Conservation (phyloP, 768 basidiomycete species). For the Termitomyces sp. region DNA sequence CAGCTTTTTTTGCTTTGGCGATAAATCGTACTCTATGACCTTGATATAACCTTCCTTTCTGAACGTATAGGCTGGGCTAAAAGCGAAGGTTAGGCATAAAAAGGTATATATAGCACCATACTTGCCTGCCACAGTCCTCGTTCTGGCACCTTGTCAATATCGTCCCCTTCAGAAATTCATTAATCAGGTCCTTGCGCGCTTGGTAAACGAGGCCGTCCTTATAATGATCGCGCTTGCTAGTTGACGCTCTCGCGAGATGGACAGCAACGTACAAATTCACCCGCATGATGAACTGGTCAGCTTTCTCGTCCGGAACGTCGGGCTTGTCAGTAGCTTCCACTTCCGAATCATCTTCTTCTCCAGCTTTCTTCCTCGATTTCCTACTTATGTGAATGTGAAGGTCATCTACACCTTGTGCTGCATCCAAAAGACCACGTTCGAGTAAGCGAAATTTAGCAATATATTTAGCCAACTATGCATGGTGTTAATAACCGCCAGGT, state of each 20-base stretch:
- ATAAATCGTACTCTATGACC: constrained; percentile 89
- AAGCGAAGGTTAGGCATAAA: constrained; percentile 1
- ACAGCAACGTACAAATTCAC: constrained; percentile 65
- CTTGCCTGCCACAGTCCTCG: constrained; percentile 75
- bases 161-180: constrained; percentile 72
- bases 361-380: constrained; percentile 27
- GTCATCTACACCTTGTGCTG: constrained; percentile 73
- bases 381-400: constrained; percentile 42
- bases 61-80: constrained; percentile 77
- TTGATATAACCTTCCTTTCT: constrained; percentile 94
- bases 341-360: constrained; percentile 35
- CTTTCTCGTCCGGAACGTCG: constrained; percentile 50
- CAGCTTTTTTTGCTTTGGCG: constrained; percentile 70
- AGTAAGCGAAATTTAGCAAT: constrained; percentile 82
- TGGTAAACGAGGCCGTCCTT: constrained; percentile 89
- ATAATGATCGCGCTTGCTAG: constrained; percentile 75
- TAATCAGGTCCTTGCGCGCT: constrained; percentile 76
- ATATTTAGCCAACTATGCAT: constrained; percentile 70
- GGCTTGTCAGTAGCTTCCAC: constrained; percentile 34
- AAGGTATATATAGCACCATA: constrained; percentile 14
- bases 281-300: constrained; percentile 57
- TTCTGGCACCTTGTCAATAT: constrained; percentile 75
- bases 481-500: constrained; percentile 2
- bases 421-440: constrained; percentile 85
- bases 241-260: constrained; percentile 42